Conservation (phyloP, 805 yeast genomes). For the Candida adriatica region DNA sequence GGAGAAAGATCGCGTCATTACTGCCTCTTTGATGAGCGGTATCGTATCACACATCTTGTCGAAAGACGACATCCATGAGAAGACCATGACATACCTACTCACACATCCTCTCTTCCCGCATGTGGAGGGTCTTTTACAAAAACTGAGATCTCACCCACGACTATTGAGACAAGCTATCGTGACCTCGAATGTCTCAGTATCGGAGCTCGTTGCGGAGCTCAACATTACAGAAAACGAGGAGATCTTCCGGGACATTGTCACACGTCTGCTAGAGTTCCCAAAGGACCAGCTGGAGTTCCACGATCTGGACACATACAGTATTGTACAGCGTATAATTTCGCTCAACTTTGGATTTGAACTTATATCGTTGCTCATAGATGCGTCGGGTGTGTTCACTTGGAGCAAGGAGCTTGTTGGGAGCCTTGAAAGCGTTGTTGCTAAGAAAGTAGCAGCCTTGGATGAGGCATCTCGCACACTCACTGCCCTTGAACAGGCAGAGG, state of each 20-base stretch:
- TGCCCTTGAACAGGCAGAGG: constrained; percentile 23
- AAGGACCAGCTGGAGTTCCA: constrained; percentile 27
- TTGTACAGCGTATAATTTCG: constrained; percentile 38
- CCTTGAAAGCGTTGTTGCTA: constrained; percentile 37
- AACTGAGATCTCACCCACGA: constrained; percentile 49
- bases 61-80: constrained; percentile 27
- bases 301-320: constrained; percentile 27
- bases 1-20: constrained; percentile 61
- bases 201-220: constrained; percentile 58
- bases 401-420: constrained; percentile 41
- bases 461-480: constrained; percentile 29
- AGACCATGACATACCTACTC: constrained; percentile 61
- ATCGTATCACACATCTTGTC: constrained; percentile 38
- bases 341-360: constrained; percentile 51
- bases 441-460: constrained; percentile 39
- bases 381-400: constrained; percentile 68
- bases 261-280: constrained; percentile 57
- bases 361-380: constrained; percentile 61
- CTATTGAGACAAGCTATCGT: constrained; percentile 77
- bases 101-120: constrained; percentile 87
- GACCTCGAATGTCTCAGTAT: constrained; percentile 61
- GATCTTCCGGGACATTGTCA: constrained; percentile 59
- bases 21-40: constrained; percentile 43
- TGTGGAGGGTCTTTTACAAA: constrained; percentile 47
- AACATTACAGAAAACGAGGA: constrained; percentile 50